Conservation (phyloP, 805 yeast genomes). For the Saturnispora sekii region DNA sequence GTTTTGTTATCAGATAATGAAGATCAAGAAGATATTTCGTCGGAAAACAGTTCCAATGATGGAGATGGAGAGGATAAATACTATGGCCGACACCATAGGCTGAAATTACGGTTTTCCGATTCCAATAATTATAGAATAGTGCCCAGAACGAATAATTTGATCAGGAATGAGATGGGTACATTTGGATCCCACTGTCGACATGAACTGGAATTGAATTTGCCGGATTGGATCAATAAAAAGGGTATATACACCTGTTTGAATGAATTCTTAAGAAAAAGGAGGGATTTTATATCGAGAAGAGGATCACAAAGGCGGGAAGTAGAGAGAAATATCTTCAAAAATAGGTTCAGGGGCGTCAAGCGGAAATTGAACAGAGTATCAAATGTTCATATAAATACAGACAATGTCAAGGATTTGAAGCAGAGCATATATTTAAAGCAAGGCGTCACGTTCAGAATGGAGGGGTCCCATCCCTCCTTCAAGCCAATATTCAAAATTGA, state of each 20-base stretch:
- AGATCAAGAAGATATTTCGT: not conserved
- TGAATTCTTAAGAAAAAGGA: not conserved
- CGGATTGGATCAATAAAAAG: not conserved
- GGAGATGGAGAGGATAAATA: not conserved
- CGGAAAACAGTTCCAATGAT: not conserved
- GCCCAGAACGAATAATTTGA: not conserved
- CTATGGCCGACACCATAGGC: not conserved
- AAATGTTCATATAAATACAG: not conserved
- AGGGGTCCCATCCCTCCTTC: slow-evolving; percentile 1
- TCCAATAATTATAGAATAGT: slow-evolving; percentile 2
- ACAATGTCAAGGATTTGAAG: not conserved
- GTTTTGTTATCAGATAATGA: too few species aligned
- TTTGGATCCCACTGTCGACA: slow-evolving; percentile 2
- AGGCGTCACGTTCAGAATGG: slow-evolving; percentile 2
- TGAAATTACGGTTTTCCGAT: slow-evolving; percentile 2
- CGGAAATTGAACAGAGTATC: not conserved
- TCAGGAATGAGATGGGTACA: not conserved
- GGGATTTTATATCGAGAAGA: not conserved
- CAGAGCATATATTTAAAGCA: slow-evolving; percentile 4
- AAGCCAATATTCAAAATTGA: slow-evolving; percentile 5
- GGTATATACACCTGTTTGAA: not conserved
- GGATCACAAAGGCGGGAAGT: not conserved
- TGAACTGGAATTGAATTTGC: slow-evolving; percentile 1
- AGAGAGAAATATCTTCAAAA: not conserved
- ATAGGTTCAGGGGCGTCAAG: not conserved